A percentile compares a stretch with the other conserved stretches of the same genome.
Conservation (phyloP, 208 protist species). For the Crithidia brevicula region DNA sequence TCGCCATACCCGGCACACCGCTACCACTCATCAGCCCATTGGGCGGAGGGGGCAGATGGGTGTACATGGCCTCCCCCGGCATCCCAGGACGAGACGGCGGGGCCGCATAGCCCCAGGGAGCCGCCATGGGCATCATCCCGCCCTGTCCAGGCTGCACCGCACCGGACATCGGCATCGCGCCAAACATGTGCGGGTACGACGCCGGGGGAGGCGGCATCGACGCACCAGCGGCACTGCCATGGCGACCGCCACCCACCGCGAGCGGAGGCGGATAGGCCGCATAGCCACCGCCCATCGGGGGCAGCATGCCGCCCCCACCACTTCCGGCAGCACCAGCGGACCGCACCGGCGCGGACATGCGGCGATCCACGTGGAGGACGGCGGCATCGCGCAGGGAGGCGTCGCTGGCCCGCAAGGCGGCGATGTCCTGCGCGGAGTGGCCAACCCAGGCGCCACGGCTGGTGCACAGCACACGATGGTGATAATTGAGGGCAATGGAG, state of each 20-base stretch:
- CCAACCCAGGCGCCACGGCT: slow-evolving; percentile 32
- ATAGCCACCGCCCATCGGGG: neutral
- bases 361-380: slow-evolving; percentile 25
- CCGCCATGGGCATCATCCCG: slow-evolving; percentile 14
- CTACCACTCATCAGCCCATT: slow-evolving; percentile 22
- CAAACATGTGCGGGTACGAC: slow-evolving; percentile 18
- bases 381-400: slow-evolving; percentile 21
- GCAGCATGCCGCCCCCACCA: neutral
- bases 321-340: neutral
- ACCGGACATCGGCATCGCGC: slow-evolving; percentile 14
- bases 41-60: slow-evolving; percentile 20
- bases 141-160: slow-evolving; percentile 11
- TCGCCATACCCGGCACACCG: slow-evolving; percentile 3
- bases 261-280: neutral
- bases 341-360: slow-evolving; percentile 20
- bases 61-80: neutral
- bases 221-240: neutral
- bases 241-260: slow-evolving; percentile 1
- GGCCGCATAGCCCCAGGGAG: slow-evolving; percentile 19
- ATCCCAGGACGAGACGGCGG: neutral
- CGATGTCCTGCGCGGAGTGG: slow-evolving; percentile 30
- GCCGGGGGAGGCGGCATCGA: slow-evolving; percentile 11
- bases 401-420: slow-evolving; percentile 28
- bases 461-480: slow-evolving; percentile 38
- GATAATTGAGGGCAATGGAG: slow-evolving; percentile 37